These are phyloP conservation scores for Linnemannia zychae DNA, from an alignment of 192 early-diverging fungal genomes.

Conservation along the genomic window DNA sequence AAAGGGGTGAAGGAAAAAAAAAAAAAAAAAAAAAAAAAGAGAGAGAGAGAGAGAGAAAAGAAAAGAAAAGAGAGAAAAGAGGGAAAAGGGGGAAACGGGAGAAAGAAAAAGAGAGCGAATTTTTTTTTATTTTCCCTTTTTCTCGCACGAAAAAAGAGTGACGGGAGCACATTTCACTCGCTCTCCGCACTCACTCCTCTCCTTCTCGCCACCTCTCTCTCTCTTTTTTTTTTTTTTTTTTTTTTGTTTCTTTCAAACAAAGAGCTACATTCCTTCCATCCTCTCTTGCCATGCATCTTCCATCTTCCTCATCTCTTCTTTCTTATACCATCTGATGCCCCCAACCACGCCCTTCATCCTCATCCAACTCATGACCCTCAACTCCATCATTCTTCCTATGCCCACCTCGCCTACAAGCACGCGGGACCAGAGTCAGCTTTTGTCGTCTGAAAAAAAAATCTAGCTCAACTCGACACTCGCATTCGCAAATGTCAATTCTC, in stretches of 20 bases:
- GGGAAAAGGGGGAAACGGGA: conserved; percentile 15
- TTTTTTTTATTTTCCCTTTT: no score
- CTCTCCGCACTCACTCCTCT: neutral
- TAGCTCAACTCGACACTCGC: neutral
- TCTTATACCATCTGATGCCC: neutral
- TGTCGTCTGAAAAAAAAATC: neutral
- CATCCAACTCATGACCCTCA: neutral
- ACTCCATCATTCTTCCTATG: neutral
- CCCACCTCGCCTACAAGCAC: neutral
- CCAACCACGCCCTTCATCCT: conserved; percentile 16
- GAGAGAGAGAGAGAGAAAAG: neutral
- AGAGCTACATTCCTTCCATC: neutral
- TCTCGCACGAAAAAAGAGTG: conserved; percentile 3
- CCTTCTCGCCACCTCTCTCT: neutral
- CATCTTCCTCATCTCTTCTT: neutral
- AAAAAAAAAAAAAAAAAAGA: neutral
- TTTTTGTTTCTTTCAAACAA: neutral
- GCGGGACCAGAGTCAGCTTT: conserved; percentile 43
- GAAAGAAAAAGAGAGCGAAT: neutral
- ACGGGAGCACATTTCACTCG: neutral
- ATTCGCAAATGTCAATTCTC: neutral
- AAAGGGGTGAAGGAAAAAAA: neutral
- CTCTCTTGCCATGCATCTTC: neutral
- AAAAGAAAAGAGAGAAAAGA: neutral
- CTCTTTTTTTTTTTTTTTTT: neutral